A percentile compares a stretch with the other conserved stretches of the same genome.
phyloP scores from a whole-genome alignment of 768 basidiomycete genomes.

The Sarcodon sp. region DNA sequence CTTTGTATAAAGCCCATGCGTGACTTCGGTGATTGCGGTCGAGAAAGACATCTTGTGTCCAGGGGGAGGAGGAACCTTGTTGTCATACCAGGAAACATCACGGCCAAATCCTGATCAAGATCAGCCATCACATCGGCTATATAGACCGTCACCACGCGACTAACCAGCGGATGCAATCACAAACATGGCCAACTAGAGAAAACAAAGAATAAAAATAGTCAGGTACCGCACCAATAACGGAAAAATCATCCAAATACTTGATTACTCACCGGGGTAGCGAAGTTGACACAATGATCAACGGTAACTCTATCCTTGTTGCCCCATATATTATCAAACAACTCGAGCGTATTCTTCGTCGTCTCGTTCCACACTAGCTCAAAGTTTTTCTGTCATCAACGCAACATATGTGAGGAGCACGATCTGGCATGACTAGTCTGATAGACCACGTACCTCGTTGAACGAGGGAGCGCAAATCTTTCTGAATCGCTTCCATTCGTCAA shows the following conservation, averaged over 20 bases:
- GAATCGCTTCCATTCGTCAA: conserved; percentile 53
- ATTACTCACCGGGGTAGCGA: too few species aligned
- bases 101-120: conserved; percentile 8
- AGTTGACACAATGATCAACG: too few species aligned
- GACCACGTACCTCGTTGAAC: conserved; percentile 41
- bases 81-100: conserved; percentile 20
- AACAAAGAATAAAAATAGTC: too few species aligned
- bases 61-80: conserved; percentile 16
- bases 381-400: conserved; percentile 13
- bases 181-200: too few species aligned
- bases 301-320: conserved; percentile 22
- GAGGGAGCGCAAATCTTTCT: conserved; percentile 51
- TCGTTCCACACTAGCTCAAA: conserved; percentile 27
- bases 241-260: too few species aligned
- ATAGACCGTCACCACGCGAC: too few species aligned
- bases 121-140: conserved; percentile 33
- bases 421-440: too few species aligned
- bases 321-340: conserved; percentile 31
- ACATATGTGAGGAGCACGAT: neutral
- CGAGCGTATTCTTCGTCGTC: conserved; percentile 16
- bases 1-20: conserved; percentile 13
- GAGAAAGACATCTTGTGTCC: conserved; percentile 26
- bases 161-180: too few species aligned
- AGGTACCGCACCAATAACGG: too few species aligned
- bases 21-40: conserved; percentile 16